phyloP scores from a whole-genome alignment of 441 rosid species.

The Gossypium gossypioides region DNA sequence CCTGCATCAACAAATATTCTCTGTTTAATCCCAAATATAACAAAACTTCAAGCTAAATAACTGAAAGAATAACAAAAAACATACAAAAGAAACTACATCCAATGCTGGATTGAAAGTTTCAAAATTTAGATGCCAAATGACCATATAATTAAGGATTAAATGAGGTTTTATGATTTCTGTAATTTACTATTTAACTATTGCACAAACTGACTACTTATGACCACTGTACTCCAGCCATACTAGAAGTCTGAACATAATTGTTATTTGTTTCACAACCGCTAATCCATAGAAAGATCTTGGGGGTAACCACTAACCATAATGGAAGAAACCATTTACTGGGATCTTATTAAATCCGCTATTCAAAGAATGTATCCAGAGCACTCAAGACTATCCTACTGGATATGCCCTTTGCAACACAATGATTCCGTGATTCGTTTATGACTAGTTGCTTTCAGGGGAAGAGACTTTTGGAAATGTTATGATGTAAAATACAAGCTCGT shows the following conservation, averaged over 20 bases:
- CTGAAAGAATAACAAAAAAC: not conserved
- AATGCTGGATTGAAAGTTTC: not conserved
- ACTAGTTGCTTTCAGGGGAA: not conserved
- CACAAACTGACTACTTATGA: not conserved
- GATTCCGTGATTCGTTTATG: not conserved
- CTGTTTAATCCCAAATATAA: slow-evolving; percentile 15
- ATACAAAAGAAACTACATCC: not conserved
- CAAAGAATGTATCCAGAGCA: not conserved
- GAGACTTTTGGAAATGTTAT: not conserved
- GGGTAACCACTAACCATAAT: not conserved
- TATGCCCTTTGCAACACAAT: not conserved
- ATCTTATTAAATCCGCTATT: not conserved
- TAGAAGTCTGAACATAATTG: not conserved
- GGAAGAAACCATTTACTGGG: not conserved
- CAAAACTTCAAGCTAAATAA: not conserved
- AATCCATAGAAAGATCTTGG: not conserved
- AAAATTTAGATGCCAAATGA: not conserved
- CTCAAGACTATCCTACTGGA: not conserved
- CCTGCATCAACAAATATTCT: slow-evolving; percentile 36
- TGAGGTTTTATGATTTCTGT: not conserved
- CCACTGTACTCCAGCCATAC: not conserved
- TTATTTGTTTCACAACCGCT: not conserved
- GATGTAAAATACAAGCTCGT: not conserved
- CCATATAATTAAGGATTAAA: not conserved
- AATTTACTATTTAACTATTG: not conserved